A percentile compares a stretch with the other conserved stretches of the same genome.
Conservation (phyloP, 1,139 yeast species). For the Tardiomyces blankii region DNA sequence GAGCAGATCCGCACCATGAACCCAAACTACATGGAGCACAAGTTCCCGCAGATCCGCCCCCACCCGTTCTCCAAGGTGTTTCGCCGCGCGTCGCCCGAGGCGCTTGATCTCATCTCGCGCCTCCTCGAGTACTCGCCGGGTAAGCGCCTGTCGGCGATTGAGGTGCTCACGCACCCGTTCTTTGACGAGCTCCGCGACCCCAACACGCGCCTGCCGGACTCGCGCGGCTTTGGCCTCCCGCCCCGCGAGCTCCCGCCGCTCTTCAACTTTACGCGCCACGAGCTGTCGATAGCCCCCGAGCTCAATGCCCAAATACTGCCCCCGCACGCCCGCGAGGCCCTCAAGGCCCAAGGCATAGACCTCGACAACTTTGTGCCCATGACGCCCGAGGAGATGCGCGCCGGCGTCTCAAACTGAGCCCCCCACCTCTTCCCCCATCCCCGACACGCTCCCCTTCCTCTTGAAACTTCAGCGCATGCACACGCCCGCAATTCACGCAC, state of each 20-base stretch:
- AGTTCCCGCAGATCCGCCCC: constrained; percentile 92
- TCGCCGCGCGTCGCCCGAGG: constrained; percentile 49
- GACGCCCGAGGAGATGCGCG: constrained; percentile 21
- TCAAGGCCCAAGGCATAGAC: constrained; percentile 24
- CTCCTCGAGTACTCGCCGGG: constrained; percentile 70
- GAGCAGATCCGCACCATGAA: constrained; percentile 94
- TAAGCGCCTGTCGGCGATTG: constrained; percentile 56
- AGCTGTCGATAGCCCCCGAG: constrained; percentile 31
- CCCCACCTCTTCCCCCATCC: too few species aligned
- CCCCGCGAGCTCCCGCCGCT: constrained; percentile 29
- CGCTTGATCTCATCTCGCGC: constrained; percentile 48
- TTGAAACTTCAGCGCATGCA: too few species aligned
- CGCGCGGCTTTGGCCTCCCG: constrained; percentile 26
- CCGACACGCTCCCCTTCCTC: too few species aligned
- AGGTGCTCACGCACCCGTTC: constrained; percentile 59
- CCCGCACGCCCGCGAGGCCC: constrained; percentile 25
- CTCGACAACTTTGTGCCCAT: constrained; percentile 27
- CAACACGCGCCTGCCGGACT: constrained; percentile 42
- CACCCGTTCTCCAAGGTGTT: constrained; percentile 82
- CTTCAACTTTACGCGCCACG: constrained; percentile 29
- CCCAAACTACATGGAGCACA: constrained; percentile 95
- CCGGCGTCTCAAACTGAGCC: not conserved
- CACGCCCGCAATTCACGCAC: too few species aligned
- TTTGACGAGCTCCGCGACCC: constrained; percentile 63
- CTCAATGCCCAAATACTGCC: constrained; percentile 30